Base-by-base conservation (phyloP, 2,329 filamentous ascomycete species). In the Tolypocladium amazonense region DNA sequence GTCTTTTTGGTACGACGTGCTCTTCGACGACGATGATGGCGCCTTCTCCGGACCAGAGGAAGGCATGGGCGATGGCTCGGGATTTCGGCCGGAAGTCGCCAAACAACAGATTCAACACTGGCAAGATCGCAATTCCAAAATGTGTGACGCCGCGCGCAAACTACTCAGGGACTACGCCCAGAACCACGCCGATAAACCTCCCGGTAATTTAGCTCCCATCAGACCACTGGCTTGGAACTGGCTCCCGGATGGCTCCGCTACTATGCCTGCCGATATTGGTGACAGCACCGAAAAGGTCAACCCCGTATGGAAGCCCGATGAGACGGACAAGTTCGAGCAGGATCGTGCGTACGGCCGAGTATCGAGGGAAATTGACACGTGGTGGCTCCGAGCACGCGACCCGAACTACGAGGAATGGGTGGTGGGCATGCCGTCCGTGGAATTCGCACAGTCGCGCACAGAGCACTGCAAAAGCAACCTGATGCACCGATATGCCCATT, bases 1-100 rank as follows among this genome's bases (percentile, higher is more conserved):
- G 83, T 79, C 81, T 0, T 88, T 88, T 62, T 88, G 85, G 85
- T 83, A 82, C 59, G 82, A 85, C 58, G 82, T 87, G 35, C 72
- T 88, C 9, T 87, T 87, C 59, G 84, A 88, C 58, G 83, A 84
- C 39, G 78, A 84, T 37, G 78, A 80, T 37, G 75, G 75, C 8
- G 73, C 72, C 3, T 71, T 76, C 37, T 76, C 76, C 11, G 76
- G 77, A 54, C 76, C 79, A 2, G 79, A 83, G 43, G 82, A 86
- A 59, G 73, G 73, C 2, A 72, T 81, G n/a, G 73, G 76, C 37
- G 80, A 84, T 58, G 76, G 78, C 53, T 77, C 77, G 14, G 79
- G 79, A 9, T 81, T 86, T 61, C 77, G 80, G 35, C 77, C 81
- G 12, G 77, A 83, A 53, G 72, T 81, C 35, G 82, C 85, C n/a